Conservation (phyloP, 2,329 filamentous ascomycete species). For the Endocalyx cinctus region DNA sequence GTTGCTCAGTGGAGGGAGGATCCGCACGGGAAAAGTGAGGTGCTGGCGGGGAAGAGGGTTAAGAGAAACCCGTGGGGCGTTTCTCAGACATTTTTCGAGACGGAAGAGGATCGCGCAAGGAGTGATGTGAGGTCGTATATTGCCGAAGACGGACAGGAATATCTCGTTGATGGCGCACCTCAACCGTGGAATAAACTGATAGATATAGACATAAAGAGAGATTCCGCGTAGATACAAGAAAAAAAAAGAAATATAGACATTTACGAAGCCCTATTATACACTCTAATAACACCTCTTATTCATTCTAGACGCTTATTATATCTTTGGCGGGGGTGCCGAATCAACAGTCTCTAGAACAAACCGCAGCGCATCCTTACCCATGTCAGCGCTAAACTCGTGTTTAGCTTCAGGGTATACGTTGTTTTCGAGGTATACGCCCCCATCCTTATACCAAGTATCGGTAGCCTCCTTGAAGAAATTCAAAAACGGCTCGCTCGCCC, state of each 20-base stretch:
- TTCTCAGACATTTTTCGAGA: conserved; percentile 40
- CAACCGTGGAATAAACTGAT: conserved; percentile 39
- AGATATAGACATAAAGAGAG: not conserved
- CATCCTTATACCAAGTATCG: conserved; percentile 49
- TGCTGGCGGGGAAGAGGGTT: conserved; percentile 43
- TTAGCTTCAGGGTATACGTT: conserved; percentile 64
- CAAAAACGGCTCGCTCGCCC: conserved; percentile 55
- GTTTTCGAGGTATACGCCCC: conserved; percentile 56
- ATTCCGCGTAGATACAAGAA: too few relatives aligned
- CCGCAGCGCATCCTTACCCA: conserved; percentile 61
- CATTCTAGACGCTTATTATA: too few relatives aligned
- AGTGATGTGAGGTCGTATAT: conserved; percentile 35
- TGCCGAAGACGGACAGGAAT: conserved; percentile 31
- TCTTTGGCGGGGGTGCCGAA: conserved; percentile 21
- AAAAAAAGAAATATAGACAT: too few relatives aligned
- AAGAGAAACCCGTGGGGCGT: conserved; percentile 46
- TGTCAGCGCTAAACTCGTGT: conserved; percentile 63
- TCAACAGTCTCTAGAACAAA: conserved; percentile 54
- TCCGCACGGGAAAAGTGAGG: conserved; percentile 44
- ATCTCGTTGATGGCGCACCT: conserved; percentile 31
- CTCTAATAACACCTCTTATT: too few relatives aligned
- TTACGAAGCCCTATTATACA: too few relatives aligned
- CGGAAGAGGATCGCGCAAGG: conserved; percentile 24
- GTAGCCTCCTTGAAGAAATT: conserved; percentile 54
- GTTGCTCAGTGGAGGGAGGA: conserved; percentile 46